Conservation (phyloP, 78 protist species). For the Speleostelium caveatum region DNA sequence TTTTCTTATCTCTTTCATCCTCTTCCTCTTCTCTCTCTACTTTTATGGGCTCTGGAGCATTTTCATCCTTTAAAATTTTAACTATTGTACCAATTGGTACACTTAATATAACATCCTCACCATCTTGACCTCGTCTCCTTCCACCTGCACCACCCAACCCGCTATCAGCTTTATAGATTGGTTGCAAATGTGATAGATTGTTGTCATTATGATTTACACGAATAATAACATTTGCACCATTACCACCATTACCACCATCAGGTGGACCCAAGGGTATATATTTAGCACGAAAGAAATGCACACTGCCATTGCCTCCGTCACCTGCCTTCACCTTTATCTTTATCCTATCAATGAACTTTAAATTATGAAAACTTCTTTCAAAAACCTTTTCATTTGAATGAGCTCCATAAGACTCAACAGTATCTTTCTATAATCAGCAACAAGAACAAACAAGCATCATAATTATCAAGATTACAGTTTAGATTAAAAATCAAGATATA, state of each 20-base stretch:
- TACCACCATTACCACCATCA: constrained; percentile 77
- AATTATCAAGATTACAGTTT: too few species aligned
- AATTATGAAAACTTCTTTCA: neutral
- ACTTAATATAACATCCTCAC: constrained; percentile 43
- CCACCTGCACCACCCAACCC: constrained; percentile 49
- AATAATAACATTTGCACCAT: constrained; percentile 52
- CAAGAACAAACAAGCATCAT: too few species aligned
- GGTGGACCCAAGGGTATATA: constrained; percentile 75
- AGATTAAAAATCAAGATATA: too few species aligned
- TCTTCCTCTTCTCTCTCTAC: neutral
- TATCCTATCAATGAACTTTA: constrained; percentile 34
- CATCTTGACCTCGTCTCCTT: constrained; percentile 31
- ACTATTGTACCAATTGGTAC: constrained; percentile 78
- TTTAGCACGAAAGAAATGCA: constrained; percentile 52
- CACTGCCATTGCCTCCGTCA: constrained; percentile 67
- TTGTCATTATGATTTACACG: constrained; percentile 39
- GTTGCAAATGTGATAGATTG: constrained; percentile 49
- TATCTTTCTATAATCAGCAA: too few species aligned
- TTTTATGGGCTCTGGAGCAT: neutral
- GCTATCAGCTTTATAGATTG: constrained; percentile 13
- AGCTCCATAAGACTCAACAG: neutral
- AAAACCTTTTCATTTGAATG: neutral
- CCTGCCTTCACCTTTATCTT: constrained; percentile 43
- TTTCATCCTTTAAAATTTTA: constrained; percentile 7
- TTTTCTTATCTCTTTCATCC: too few species aligned